phyloP scores from a whole-genome alignment of 768 basidiomycete species.

The Pleurotus tuber-regium region DNA sequence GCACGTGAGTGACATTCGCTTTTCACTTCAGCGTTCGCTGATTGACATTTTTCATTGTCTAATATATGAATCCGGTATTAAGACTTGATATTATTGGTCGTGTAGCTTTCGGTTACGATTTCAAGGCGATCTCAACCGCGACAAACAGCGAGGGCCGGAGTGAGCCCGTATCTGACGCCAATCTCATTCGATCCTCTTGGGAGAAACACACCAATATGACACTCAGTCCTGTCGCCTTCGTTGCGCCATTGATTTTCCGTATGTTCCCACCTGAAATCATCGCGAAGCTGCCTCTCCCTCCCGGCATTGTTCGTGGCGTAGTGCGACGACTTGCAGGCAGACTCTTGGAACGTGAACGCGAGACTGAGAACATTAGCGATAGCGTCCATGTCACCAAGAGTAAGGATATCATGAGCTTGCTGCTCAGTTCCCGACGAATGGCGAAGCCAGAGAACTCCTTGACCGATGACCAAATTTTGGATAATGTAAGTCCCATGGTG shows the following conservation, averaged over 20 bases:
- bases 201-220: slow-evolving; percentile 17
- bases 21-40: not conserved
- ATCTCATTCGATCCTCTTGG: slow-evolving; percentile 24
- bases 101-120: slow-evolving; percentile 41
- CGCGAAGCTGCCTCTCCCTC: slow-evolving; percentile 6
- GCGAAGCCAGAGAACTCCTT: slow-evolving; percentile 13
- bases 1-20: slow-evolving; percentile 17
- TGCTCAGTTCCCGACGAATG: slow-evolving; percentile 16
- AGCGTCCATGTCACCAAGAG: slow-evolving; percentile 1
- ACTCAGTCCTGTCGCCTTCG: slow-evolving; percentile 19
- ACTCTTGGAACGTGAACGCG: slow-evolving; percentile 18
- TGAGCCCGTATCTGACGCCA: slow-evolving; percentile 18
- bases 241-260: slow-evolving; percentile 27
- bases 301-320: slow-evolving; percentile 12
- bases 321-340: slow-evolving; percentile 21
- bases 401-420: slow-evolving; percentile 24
- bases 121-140: slow-evolving; percentile 20
- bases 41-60: no score
- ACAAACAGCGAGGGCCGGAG: not conserved
- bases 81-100: slow-evolving; percentile 30
- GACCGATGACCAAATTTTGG: slow-evolving; percentile 22
- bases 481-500: slow-evolving; percentile 22
- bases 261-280: slow-evolving; percentile 20
- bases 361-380: not conserved
- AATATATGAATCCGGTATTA: no score